phyloP scores from a whole-genome alignment of 169 alveolate genomes.

The Plasmodium blacklocki region DNA sequence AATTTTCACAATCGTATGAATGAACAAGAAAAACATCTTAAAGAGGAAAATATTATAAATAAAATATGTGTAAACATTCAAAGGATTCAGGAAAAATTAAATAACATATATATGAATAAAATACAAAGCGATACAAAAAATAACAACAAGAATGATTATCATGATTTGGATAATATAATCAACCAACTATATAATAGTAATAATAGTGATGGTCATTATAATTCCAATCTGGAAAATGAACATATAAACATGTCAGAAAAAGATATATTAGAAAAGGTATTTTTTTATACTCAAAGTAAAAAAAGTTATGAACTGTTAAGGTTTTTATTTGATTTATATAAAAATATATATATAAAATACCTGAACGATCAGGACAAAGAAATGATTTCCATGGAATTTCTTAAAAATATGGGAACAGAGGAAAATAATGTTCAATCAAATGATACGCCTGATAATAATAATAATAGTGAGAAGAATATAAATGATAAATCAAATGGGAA shows the following conservation, averaged over 20 bases:
- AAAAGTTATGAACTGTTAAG: conserved; percentile 27
- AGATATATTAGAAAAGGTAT: conserved; percentile 4
- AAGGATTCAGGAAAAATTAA: background rate
- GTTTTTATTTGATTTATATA: conserved; percentile 22
- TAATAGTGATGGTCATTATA: background rate
- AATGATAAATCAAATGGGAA: too few relatives aligned
- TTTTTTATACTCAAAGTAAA: conserved; percentile 20
- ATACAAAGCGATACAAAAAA: background rate
- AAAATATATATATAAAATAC: conserved; percentile 6
- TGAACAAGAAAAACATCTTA: background rate
- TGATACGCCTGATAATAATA: too few relatives aligned
- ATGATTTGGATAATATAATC: background rate
- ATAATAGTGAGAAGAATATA: too few relatives aligned
- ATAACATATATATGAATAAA: conserved; percentile 8
- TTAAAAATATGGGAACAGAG: too few relatives aligned
- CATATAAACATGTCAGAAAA: background rate
- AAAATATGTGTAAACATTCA: background rate
- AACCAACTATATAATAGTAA: background rate
- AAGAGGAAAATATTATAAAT: background rate
- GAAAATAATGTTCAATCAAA: too few relatives aligned
- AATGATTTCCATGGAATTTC: background rate
- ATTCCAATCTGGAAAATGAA: background rate
- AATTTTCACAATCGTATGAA: background rate
- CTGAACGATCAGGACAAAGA: background rate
- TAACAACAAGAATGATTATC: background rate